Evolutionary conservation across 768 basidiomycete genomes (phyloP).

Genomic region (Boletus bicolor): DNA sequence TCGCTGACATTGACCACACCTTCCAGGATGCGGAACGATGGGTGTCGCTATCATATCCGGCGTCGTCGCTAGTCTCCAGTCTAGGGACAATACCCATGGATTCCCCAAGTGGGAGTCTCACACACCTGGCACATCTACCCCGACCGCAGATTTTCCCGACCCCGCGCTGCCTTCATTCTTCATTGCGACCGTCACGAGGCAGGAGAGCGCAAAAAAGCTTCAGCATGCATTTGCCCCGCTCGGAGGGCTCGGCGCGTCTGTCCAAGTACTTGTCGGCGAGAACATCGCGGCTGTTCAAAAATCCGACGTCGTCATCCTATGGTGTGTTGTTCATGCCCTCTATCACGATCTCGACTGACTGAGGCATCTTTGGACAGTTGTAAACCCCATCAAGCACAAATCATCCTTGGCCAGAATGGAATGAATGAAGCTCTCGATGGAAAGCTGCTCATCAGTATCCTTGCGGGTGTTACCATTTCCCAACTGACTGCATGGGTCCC

Average conservation of each 20-base stretch:
- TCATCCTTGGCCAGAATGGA: slow-evolving; percentile 69
- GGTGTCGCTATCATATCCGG: slow-evolving; percentile 94
- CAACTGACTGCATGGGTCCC: slow-evolving; percentile 77
- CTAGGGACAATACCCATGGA: slow-evolving; percentile 33
- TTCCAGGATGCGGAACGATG: slow-evolving; percentile 95
- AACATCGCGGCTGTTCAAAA: slow-evolving; percentile 72
- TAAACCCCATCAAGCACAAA: slow-evolving; percentile 85
- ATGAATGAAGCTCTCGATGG: slow-evolving; percentile 81
- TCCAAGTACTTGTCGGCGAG: slow-evolving; percentile 65
- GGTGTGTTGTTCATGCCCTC: slow-evolving; percentile 47
- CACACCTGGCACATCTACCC: slow-evolving; percentile 73
- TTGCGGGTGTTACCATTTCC: slow-evolving; percentile 90
- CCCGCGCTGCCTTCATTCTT: slow-evolving; percentile 75
- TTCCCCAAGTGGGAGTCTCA: slow-evolving; percentile 62
- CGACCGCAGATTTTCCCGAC: slow-evolving; percentile 52
- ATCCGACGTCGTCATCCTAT: slow-evolving; percentile 84
- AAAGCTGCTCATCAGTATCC: slow-evolving; percentile 93
- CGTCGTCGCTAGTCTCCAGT: slow-evolving; percentile 77
- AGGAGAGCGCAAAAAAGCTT: slow-evolving; percentile 70
- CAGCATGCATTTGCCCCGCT: slow-evolving; percentile 55
- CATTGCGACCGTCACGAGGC: slow-evolving; percentile 82
- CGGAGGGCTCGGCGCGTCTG: slow-evolving; percentile 56
- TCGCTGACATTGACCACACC: slow-evolving; percentile 17
- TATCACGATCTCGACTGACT: neutral
- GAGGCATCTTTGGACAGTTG: slow-evolving; percentile 51